Percentiles rank a stretch among this genome's conserved stretches.
phyloP scores from a whole-genome alignment of 805 yeast species.

The Yarrowia porcina region DNA sequence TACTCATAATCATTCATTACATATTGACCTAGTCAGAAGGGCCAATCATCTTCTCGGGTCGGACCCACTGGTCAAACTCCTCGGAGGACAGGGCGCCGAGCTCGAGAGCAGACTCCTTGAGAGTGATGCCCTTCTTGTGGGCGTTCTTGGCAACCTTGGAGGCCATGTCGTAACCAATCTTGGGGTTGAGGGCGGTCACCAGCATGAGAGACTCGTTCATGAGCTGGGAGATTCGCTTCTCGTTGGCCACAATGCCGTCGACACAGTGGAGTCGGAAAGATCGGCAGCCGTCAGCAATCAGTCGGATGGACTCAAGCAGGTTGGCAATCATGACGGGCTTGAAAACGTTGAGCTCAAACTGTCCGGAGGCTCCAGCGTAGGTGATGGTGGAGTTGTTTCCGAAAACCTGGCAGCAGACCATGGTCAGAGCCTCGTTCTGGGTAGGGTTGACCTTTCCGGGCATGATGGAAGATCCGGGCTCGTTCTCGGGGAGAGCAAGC shows the following conservation, averaged over 20 bases:
- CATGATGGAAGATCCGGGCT: slow-evolving; percentile 99
- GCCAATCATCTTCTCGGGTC: slow-evolving; percentile 97
- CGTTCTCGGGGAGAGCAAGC: slow-evolving; percentile 91
- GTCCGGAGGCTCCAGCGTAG: slow-evolving; percentile 98
- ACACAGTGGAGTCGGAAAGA: slow-evolving; percentile 95
- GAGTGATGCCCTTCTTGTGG: slow-evolving; percentile 93
- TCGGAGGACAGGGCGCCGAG: slow-evolving; percentile 76
- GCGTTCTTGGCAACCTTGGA: slow-evolving; percentile 98
- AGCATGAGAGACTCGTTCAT: slow-evolving; percentile 95
- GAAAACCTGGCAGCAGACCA: slow-evolving; percentile 96
- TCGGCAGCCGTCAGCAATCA: slow-evolving; percentile 81
- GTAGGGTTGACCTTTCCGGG: slow-evolving; percentile 99
- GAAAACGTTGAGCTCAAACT: slow-evolving; percentile 96
- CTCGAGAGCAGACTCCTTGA: slow-evolving; percentile 92
- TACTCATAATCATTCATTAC: slow-evolving; percentile 17
- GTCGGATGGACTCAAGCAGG: slow-evolving; percentile 80
- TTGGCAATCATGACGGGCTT: slow-evolving; percentile 94
- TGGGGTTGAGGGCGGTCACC: slow-evolving; percentile 97
- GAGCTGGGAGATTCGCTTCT: slow-evolving; percentile 77
- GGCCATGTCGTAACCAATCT: slow-evolving; percentile 97
- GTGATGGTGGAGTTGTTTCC: slow-evolving; percentile 96
- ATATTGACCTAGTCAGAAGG: slow-evolving; percentile 51
- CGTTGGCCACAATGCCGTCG: slow-evolving; percentile 88
- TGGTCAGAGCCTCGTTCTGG: slow-evolving; percentile 97
- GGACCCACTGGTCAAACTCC: slow-evolving; percentile 95